phyloP scores from a whole-genome alignment of 345 rosid species.

The Geranium rotundifolium region DNA sequence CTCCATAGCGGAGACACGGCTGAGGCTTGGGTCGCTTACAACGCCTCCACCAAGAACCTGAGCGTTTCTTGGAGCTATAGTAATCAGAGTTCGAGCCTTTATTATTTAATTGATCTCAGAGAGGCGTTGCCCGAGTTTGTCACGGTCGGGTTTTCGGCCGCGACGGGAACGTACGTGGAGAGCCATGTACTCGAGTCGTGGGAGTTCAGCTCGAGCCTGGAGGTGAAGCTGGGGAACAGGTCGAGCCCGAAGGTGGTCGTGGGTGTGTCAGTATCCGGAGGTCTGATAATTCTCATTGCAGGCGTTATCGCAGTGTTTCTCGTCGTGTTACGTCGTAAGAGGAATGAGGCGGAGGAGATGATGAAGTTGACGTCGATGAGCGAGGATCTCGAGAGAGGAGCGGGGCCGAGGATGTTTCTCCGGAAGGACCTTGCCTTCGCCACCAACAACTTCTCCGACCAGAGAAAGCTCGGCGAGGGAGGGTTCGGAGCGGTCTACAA shows the following conservation, averaged over 20 bases:
- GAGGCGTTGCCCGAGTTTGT: slow-evolving; percentile 10
- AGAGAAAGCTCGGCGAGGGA: slow-evolving; percentile 20
- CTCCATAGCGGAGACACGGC: not conserved
- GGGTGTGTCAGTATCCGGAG: too few species aligned
- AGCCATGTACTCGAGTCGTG: slow-evolving; percentile 11
- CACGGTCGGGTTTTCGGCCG: slow-evolving; percentile 17
- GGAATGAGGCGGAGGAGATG: too few species aligned
- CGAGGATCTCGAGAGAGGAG: too few species aligned
- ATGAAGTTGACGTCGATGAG: too few species aligned
- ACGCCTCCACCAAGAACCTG: slow-evolving; percentile 5
- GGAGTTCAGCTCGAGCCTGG: slow-evolving; percentile 14
- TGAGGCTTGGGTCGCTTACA: slow-evolving; percentile 6
- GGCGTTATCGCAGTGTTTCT: too few species aligned
- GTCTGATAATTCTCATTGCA: not conserved
- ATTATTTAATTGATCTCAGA: slow-evolving; percentile 8
- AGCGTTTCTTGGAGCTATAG: slow-evolving; percentile 9
- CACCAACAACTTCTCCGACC: too few species aligned
- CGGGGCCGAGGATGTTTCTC: too few species aligned
- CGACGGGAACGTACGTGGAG: slow-evolving; percentile 2
- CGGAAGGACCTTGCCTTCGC: too few species aligned
- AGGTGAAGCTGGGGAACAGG: not conserved
- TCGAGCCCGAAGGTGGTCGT: not conserved
- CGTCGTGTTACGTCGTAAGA: too few species aligned
- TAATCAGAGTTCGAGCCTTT: slow-evolving; percentile 2
- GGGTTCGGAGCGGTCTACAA: slow-evolving; percentile 25